Base-by-base conservation (phyloP, 768 basidiomycete genomes). In the Trametes elegans region DNA sequence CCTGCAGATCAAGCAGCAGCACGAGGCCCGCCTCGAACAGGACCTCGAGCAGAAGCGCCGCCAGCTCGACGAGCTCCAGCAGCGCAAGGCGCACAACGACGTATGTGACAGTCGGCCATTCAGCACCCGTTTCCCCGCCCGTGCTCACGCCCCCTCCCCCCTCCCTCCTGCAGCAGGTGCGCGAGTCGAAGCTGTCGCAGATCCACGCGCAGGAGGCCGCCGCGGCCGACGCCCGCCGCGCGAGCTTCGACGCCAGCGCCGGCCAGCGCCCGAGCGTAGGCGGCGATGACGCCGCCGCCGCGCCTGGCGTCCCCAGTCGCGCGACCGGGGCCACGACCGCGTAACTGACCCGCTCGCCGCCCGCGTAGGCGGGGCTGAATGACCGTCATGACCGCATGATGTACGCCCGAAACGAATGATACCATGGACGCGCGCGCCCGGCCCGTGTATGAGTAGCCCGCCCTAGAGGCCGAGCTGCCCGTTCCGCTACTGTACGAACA, bases 61-160 rank as follows among this genome's bases (percentile, higher is more conserved):
- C 5, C 62, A 64, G 14, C 45, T 71, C 21, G 63, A 66, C 19
- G 55, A 67, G 46, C 48, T 64, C 31, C 63, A 62, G 57, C 60
- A 65, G 26, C 61, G 53, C 55, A 71, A 70, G 57, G 64, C 63
- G 3, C 57, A 63, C 16, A 65, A 64, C 57, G 70, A 68, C 41
- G 70, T 71, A 52, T 38, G 70, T 59, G 0, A 7, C 16, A 0
- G 7, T 19, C n/a, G n/a, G n/a, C 13, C 23, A 5, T 42, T 14
- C 19, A 7, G 14, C 36, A 31, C 52, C 26, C 18, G 13, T 23
- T 7, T 32, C 19, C 29, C 35, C 9, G 34, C 45, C 21, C 19
- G 10, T 8, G 19, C 16, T 47, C 14, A 6, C 18, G 39, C 7
- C n/a, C n/a, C n/a, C n/a, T n/a, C n/a, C n/a, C n/a, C n/a, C n/a